These are phyloP conservation scores for Trichoderma cornu-damae DNA, from an alignment of 2,329 filamentous ascomycete species.

Conservation along the genomic window DNA sequence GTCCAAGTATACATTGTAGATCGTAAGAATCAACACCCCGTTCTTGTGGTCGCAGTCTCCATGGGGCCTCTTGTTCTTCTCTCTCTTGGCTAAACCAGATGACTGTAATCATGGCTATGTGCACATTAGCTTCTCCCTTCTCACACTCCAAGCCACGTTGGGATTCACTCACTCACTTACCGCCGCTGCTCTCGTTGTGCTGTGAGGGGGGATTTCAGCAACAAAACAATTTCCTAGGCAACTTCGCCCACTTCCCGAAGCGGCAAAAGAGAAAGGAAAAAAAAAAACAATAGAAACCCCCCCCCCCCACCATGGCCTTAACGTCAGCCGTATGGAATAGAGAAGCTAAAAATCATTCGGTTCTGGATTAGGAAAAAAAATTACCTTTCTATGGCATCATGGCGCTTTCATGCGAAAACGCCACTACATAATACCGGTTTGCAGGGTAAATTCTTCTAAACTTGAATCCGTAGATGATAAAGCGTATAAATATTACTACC, in stretches of 20 bases:
- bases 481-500: background rate
- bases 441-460: background rate
- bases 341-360: background rate
- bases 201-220: background rate
- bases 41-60: background rate
- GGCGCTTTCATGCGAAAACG: background rate
- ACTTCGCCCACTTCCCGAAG: background rate
- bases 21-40: background rate
- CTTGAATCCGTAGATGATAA: background rate
- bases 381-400: background rate
- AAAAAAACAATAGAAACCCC: background rate
- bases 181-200: background rate
- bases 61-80: no score
- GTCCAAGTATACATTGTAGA: background rate
- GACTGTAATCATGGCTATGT: background rate
- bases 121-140: background rate
- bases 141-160: constrained; percentile 2
- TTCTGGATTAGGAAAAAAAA: no score
- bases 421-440: no score
- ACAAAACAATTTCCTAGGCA: no score
- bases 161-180: background rate
- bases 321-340: background rate
- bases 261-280: background rate
- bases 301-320: no score
- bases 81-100: background rate